Evolutionary conservation across 305 asterid genomes (phyloP), one percentile per base, ranked within the genome.

Genomic region (Andrographis paniculata): DNA sequence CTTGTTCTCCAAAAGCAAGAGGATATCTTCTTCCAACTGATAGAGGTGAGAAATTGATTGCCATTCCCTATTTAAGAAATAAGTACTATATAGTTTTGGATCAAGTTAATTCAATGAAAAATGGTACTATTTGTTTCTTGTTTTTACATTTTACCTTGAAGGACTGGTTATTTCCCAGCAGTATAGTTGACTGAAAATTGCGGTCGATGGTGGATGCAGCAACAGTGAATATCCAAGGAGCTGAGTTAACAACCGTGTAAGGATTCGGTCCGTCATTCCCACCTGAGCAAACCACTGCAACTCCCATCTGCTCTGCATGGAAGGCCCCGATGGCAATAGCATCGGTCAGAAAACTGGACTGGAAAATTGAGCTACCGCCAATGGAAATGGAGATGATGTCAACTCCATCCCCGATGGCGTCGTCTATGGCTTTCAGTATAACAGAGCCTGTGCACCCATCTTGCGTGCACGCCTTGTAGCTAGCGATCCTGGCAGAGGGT

Each of bases 291-390:
- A 83, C 82, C 1, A 79, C 94, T 52, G 51, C 23, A 14, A 79
- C 63, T 19, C 94, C 85, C 55, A 36, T 70, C 49, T 79, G 69
- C 14, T 64, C 72, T 1, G 94, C 94, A 53, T 83, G 91, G 66
- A 83, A 77, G n/a, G 94, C 84, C 47, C 94, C 94, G n/a, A 83
- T 77, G 16, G 91, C 94, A 11, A 83, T 73, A 12, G 91, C 82
- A 54, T 83, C 94, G 38, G 21, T 59, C 18, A 77, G 63, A 36
- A 75, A 77, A 58, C 77, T 84, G 1, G 82, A 62, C 24, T 75
- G 74, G 37, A 77, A 67, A 37, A 65, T 45, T 7, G 75, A 73
- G 69, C 70, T 68, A 20, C 41, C 2, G 8, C 94, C 94, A 9
- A 83, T 64, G n/a, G 94, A 83, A 13, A 83, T 69, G 3, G 91